phyloP scores from a whole-genome alignment of 179 eudicot species.

The Gypsophila paniculata region DNA sequence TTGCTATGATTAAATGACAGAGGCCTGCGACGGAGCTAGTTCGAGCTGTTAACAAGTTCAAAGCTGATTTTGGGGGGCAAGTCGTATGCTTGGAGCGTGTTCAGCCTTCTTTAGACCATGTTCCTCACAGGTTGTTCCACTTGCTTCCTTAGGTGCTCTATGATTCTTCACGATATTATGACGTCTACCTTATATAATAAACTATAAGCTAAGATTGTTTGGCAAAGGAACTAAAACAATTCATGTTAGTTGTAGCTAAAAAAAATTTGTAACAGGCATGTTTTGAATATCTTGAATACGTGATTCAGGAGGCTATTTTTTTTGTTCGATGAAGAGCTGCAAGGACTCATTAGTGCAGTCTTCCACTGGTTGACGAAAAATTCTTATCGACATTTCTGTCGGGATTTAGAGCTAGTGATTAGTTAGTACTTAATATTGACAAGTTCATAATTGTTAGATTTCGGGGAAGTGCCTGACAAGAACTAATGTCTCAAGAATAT shows the following conservation, averaged over 20 bases:
- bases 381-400: background rate
- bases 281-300: background rate
- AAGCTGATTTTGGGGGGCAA: constrained; percentile 90
- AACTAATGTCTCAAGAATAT: background rate
- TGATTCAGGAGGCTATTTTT: background rate
- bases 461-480: too few relatives aligned
- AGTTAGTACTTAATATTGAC: background rate
- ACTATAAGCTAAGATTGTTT: too few relatives aligned
- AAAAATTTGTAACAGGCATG: too few relatives aligned
- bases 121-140: constrained; percentile 73
- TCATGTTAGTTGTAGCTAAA: too few relatives aligned
- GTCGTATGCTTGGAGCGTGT: constrained; percentile 84
- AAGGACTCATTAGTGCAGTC: background rate
- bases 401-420: background rate
- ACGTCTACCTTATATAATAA: background rate
- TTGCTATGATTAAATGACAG: constrained; percentile 33
- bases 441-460: background rate
- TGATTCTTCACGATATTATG: constrained; percentile 2
- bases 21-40: constrained; percentile 77
- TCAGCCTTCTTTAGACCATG: constrained; percentile 95
- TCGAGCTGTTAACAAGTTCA: constrained; percentile 80
- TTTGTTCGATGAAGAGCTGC: background rate
- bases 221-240: too few relatives aligned
- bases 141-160: background rate
- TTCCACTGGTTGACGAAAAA: background rate